A percentile compares a stretch with the other conserved stretches of the same genome.
Evolutionary conservation across 2,329 filamentous ascomycete genomes (phyloP).

Genomic region (Colletotrichum tofieldiae): DNA sequence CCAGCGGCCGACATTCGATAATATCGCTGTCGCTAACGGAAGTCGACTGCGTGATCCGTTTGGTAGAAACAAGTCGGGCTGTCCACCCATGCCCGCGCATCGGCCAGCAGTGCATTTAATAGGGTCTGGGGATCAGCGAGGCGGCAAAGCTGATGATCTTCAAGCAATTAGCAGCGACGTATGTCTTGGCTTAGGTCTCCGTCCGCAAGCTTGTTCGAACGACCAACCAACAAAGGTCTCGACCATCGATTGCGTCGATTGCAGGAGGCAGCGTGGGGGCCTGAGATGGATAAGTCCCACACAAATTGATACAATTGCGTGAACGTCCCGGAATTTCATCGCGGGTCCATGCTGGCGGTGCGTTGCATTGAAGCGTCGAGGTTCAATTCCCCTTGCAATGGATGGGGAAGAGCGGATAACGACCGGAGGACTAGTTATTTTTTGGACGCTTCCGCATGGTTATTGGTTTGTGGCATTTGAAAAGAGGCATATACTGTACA

Average conservation of each 20-base stretch:
- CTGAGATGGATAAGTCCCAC: neutral
- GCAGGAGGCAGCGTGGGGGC: neutral
- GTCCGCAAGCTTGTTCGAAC: neutral
- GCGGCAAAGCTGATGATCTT: no score
- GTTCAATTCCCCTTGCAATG: neutral
- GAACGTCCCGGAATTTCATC: neutral
- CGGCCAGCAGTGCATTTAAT: neutral
- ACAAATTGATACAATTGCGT: neutral
- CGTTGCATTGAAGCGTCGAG: neutral
- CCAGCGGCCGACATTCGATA: no score
- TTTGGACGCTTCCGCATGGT: neutral
- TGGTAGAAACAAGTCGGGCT: no score
- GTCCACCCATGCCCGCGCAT: no score
- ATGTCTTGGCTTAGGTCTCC: no score
- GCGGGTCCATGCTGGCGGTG: neutral
- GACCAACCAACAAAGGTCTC: neutral
- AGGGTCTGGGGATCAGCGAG: neutral
- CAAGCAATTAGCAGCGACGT: no score
- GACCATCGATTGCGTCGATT: neutral
- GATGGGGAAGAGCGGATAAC: neutral
- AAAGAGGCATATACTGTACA: slow-evolving; percentile 20
- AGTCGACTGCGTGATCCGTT: no score
- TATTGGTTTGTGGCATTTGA: slow-evolving; percentile 11
- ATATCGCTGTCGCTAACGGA: no score
- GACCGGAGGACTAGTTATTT: neutral